Conservation (phyloP, 306 rosid genomes). For the Lathyrus sativus region DNA sequence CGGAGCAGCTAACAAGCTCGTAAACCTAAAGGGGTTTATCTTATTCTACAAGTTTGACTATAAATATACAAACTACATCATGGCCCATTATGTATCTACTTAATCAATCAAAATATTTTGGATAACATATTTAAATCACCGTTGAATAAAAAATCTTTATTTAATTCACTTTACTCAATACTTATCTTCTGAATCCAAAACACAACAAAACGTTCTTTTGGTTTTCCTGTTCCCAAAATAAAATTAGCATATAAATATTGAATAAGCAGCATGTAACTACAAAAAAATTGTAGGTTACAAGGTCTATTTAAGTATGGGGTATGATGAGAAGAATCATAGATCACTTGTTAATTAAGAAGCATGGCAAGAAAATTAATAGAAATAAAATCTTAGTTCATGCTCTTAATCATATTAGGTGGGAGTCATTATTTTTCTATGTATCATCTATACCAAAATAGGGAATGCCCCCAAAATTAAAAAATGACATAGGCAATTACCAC, state of each 20-base stretch:
- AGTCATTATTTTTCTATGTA: conserved; percentile 5
- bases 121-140: conserved; percentile 28
- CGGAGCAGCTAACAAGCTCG: no score
- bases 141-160: not conserved
- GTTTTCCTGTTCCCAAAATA: not conserved
- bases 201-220: not conserved
- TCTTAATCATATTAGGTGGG: not conserved
- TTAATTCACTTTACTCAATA: not conserved
- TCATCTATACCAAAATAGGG: conserved; percentile 22
- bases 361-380: not conserved
- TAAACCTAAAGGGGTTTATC: not conserved
- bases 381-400: conserved; percentile 7
- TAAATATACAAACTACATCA: not conserved
- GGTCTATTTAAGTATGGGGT: not conserved
- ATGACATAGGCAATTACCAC: not conserved
- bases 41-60: not conserved
- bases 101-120: conserved; percentile 14
- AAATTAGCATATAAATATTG: not conserved
- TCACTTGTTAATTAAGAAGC: not conserved
- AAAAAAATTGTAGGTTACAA: not conserved
- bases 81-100: not conserved
- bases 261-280: not conserved
- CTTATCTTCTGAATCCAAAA: not conserved
- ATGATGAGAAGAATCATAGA: not conserved
- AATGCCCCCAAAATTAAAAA: not conserved